Evolutionary conservation across 768 basidiomycete species (phyloP).

Genomic region (Boletus bicolor): DNA sequence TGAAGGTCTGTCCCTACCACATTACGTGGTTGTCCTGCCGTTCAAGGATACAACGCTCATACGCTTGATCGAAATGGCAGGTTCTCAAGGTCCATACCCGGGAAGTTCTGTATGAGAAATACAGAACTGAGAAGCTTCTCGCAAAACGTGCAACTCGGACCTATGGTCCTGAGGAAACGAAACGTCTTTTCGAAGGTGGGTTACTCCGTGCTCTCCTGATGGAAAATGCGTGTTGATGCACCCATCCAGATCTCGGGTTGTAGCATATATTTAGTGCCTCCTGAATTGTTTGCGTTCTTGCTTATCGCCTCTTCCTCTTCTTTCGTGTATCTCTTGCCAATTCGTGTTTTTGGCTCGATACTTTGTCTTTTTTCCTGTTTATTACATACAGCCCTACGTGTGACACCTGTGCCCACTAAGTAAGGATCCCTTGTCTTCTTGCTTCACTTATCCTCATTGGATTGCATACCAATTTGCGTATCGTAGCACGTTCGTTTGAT

Average conservation of each 20-base stretch:
- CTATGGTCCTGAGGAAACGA: constrained; percentile 67
- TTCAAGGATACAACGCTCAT: constrained; percentile 9
- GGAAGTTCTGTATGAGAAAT: constrained; percentile 91
- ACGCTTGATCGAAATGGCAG: constrained; percentile 36
- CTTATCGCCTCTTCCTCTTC: constrained; percentile 15
- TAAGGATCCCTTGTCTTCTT: constrained; percentile 23
- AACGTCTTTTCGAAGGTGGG: constrained; percentile 71
- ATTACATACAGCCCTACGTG: constrained; percentile 12
- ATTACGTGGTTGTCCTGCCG: constrained; percentile 19
- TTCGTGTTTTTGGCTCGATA: constrained; percentile 3
- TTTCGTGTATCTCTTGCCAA: constrained; percentile 9
- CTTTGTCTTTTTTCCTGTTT: constrained; percentile 1
- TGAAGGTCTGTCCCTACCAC: constrained; percentile 56
- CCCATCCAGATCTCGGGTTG: constrained; percentile 44
- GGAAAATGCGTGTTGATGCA: constrained; percentile 24
- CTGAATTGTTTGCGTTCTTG: constrained; percentile 20
- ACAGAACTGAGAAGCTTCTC: constrained; percentile 86
- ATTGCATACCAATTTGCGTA: constrained; percentile 21
- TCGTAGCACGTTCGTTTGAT: constrained; percentile 24
- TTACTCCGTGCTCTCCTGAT: constrained; percentile 16
- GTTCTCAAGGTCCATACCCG: constrained; percentile 79
- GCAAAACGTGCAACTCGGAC: constrained; percentile 79
- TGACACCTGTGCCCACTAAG: constrained; percentile 21
- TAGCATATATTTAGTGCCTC: constrained; percentile 31
- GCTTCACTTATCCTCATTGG: constrained; percentile 18